Evolutionary conservation across 805 yeast species (phyloP), one percentile per base, ranked within the genome.

Genomic region (Pichia cabralensis): DNA sequence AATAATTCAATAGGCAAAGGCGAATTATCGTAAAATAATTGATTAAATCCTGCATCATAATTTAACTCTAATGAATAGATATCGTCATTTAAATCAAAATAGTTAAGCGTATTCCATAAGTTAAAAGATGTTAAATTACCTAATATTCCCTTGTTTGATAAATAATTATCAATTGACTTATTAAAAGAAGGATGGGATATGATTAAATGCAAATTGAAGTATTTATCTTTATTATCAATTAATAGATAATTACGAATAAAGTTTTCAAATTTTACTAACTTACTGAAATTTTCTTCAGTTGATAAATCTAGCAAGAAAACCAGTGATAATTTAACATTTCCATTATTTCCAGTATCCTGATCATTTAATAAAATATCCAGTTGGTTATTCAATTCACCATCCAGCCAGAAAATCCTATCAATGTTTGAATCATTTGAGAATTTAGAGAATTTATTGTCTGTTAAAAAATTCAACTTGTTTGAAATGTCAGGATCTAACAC

Each of bases 1-100:
- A 80, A 47, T 28, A 53, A 46, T 18, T 69, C 61, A 0, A 76
- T 56, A 7, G 73, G 65, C 19, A 64, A 55, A 3, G 70, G 45
- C 2, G 76, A 66, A 23, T 33, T 19, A 27, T 37, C 22, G 12
- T 33, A 25, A 19, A 17, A 37, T 3, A 37, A 6, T 5, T 37
- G 15, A n/a, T 23, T 26, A 16, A 33, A 36, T 6, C 26, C 34
- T 16, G 39, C 30, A 28, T 30, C 25, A 4, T 6, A 8, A 4
- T 64, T 55, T 19, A 62, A 49, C 11, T 64, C 52, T 43, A 76
- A 72, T 15, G 67, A 49, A 14, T 61, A 61, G 2, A 67, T 51
- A 28, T 46, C 17, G 73, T 47, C 35, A 64, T 68, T 11, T 56
- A 57, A 29, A 62, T 69, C 5, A 67, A 20, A 24, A 30, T 25